phyloP scores from a whole-genome alignment of 1,284 basidiomycete genomes.

The Heterobasidion irregulare region DNA sequence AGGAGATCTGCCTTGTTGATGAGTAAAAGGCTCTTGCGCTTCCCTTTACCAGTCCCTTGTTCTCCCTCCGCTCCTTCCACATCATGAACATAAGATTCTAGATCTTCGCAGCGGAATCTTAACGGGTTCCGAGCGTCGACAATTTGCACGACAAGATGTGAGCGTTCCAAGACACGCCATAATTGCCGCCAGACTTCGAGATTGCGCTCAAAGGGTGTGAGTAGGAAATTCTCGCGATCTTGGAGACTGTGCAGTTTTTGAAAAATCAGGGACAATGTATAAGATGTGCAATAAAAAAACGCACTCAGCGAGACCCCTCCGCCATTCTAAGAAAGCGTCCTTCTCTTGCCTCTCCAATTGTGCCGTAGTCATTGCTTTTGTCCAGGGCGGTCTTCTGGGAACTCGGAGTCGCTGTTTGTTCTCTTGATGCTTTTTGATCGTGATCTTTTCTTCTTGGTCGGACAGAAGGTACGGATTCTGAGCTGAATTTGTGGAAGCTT shows the following conservation, averaged over 20 bases:
- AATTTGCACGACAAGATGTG: conserved; percentile 91
- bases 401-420: conserved; percentile 73
- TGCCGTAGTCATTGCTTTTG: conserved; percentile 62
- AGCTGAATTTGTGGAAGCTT: conserved; percentile 45
- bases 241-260: conserved; percentile 46
- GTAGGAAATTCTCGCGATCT: conserved; percentile 71
- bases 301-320: conserved; percentile 83
- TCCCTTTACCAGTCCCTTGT: conserved; percentile 65
- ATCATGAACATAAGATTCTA: conserved; percentile 82
- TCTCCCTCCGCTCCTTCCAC: conserved; percentile 74
- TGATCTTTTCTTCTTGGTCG: conserved; percentile 76
- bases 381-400: conserved; percentile 84
- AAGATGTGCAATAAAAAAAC: conserved; percentile 18
- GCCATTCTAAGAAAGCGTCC: conserved; percentile 85
- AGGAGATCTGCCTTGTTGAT: conserved; percentile 97
- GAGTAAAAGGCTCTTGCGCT: conserved; percentile 73
- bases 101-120: conserved; percentile 85
- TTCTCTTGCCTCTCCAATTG: conserved; percentile 86
- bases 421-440: conserved; percentile 64
- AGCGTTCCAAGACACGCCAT: conserved; percentile 92
- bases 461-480: conserved; percentile 88
- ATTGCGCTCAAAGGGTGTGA: conserved; percentile 95
- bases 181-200: conserved; percentile 95
- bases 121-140: conserved; percentile 93
- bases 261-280: conserved; percentile 2